phyloP scores from a whole-genome alignment of 139 green algal species.

The Gonium pectorale region DNA sequence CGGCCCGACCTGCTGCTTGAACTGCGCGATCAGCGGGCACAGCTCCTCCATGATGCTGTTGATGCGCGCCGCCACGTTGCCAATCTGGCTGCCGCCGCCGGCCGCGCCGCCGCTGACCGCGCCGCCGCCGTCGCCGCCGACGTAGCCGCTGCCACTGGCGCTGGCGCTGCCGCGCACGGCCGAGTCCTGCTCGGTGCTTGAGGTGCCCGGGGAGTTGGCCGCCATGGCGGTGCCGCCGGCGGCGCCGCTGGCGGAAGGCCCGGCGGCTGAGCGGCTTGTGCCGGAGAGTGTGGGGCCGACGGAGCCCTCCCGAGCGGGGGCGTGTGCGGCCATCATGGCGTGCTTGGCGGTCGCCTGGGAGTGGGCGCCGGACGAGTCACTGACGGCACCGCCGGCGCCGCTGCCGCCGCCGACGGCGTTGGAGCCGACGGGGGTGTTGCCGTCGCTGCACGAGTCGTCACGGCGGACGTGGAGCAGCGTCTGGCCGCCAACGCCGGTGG shows the following conservation, averaged over 20 bases:
- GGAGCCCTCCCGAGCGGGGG: not conserved
- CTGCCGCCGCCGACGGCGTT: not conserved
- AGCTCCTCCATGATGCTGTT: conserved; percentile 34
- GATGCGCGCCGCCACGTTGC: conserved; percentile 21
- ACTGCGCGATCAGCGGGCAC: conserved; percentile 8
- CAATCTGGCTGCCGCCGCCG: not conserved
- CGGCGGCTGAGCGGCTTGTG: not conserved
- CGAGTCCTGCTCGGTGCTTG: not conserved
- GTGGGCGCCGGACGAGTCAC: not conserved
- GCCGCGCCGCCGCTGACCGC: not conserved
- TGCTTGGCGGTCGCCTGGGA: not conserved
- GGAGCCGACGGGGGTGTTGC: not conserved
- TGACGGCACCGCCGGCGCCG: not conserved
- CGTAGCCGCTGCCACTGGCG: not conserved
- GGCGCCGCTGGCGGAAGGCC: not conserved
- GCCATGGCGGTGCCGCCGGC: not conserved
- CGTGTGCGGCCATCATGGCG: not conserved
- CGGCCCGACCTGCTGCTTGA: not conserved
- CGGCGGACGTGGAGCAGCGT: too few relatives aligned
- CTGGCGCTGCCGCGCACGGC: not conserved
- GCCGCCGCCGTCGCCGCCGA: not conserved
- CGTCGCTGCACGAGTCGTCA: not conserved
- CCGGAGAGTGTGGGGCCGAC: not conserved
- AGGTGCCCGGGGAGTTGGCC: not conserved
- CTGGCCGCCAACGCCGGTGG: too few relatives aligned